Base-by-base conservation (phyloP, 1,139 yeast genomes). In the Scheffersomyces quercinus region DNA sequence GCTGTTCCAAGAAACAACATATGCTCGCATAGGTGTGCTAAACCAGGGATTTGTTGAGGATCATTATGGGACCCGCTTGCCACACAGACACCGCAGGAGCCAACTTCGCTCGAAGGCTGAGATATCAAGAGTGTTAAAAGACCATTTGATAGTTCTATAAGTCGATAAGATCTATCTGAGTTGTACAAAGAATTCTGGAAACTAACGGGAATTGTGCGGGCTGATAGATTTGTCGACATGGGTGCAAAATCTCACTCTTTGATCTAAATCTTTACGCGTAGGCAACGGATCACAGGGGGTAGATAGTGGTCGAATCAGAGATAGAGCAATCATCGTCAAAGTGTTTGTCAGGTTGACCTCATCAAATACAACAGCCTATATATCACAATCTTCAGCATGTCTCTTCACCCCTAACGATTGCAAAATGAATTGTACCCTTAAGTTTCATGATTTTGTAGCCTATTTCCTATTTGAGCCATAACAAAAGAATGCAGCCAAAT, bases 1-100 rank as follows among this genome's bases (percentile, higher is more conserved):
- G 76, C 77, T 0, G 87, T 77, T 1, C 88, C 87, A 39, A 77
- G 68, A 40, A 82, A 73, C 1, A 85, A 51, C 75, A 81, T 71
- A 59, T 86, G 93, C 49, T 86, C 93, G 57, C 89, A 83, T 36
- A 85, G 68, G 63, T 86, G 95, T 0, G 93, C 91, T 32, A 85
- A 52, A 0, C 93, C 93, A 0, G 76, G 75, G 0, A 75, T 42
- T 1, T 68, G 65, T 3, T 63, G 66, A 1, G 87, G 85, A 52
- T 86, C 91, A 41, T 76, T 69, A 54, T 77, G 78, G 1, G 89
- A 81, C 1, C 93, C 93, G 0, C 83, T 57, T 0, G 79, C 79
- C 0, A 85, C 81, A 14, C 85, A 68, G 3, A 85, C 42, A 0
- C 74, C 56, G 12, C 72, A 39, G 70, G 84, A 68, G 1, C 79